Evolutionary conservation across 2,329 filamentous ascomycete species (phyloP).

Genomic region (Lachnellula occidentalis): DNA sequence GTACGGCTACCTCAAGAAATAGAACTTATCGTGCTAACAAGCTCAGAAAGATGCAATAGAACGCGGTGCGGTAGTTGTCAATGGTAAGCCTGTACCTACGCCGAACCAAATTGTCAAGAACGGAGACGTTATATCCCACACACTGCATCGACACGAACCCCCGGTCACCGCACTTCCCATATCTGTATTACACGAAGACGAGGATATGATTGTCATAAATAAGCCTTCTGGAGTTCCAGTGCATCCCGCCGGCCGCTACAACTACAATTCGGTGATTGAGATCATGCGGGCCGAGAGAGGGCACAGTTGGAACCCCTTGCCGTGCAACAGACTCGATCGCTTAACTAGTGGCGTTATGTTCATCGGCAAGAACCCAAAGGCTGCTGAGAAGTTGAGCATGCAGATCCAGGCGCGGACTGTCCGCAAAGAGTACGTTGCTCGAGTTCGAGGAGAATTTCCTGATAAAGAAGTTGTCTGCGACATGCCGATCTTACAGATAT

Average conservation of each 20-base stretch:
- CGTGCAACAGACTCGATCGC: conserved; percentile 90
- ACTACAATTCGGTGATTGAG: conserved; percentile 90
- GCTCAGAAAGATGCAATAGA: conserved; percentile 67
- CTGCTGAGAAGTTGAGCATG: conserved; percentile 68
- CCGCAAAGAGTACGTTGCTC: conserved; percentile 90
- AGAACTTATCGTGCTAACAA: conserved; percentile 21
- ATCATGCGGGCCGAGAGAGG: conserved; percentile 78
- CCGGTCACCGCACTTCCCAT: conserved; percentile 80
- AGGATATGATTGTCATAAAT: conserved; percentile 92
- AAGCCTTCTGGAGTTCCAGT: conserved; percentile 95
- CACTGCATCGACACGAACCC: conserved; percentile 90
- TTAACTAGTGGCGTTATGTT: conserved; percentile 98
- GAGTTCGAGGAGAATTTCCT: conserved; percentile 87
- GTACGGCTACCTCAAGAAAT: conserved; percentile 23
- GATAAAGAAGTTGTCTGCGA: conserved; percentile 89
- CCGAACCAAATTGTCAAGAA: conserved; percentile 73
- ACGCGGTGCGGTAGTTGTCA: conserved; percentile 71
- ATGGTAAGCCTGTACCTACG: conserved; percentile 62
- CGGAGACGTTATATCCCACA: conserved; percentile 87
- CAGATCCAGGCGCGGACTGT: conserved; percentile 79
- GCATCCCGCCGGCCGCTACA: conserved; percentile 90
- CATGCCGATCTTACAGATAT: conserved; percentile 89
- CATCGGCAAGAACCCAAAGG: conserved; percentile 77
- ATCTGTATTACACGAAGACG: conserved; percentile 80
- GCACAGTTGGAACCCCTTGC: conserved; percentile 49